phyloP scores from a whole-genome alignment of 2,329 filamentous ascomycete species.

The Fusarium buharicum region DNA sequence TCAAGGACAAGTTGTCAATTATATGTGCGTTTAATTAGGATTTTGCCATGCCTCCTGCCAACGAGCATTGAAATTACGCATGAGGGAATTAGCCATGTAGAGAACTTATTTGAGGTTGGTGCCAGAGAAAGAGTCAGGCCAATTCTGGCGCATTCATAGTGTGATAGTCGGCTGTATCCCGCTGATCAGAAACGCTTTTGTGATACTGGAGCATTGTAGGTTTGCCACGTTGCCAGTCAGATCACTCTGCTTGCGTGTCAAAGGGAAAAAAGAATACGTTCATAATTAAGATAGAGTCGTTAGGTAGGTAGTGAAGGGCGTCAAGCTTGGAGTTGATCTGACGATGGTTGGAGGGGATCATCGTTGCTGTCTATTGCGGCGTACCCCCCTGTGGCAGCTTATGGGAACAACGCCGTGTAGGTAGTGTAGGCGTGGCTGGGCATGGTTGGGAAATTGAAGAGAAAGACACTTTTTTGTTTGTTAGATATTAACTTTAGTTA shows the following conservation, averaged over 20 bases:
- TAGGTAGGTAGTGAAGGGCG: neutral
- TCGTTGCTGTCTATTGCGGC: conserved; percentile 16
- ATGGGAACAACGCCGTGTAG: conserved; percentile 9
- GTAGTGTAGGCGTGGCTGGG: conserved; percentile 12
- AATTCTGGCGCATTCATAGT: neutral
- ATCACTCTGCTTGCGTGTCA: neutral
- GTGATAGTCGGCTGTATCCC: neutral
- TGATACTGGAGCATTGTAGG: neutral
- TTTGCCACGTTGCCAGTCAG: conserved; percentile 18
- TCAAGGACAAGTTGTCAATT: too few species aligned
- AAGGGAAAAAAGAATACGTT: neutral
- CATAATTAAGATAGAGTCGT: neutral
- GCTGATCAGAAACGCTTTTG: neutral
- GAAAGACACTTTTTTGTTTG: neutral
- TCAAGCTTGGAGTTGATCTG: conserved; percentile 22
- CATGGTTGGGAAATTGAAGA: neutral
- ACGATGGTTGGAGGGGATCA: conserved; percentile 25
- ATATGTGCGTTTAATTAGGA: too few species aligned
- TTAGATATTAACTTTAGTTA: too few species aligned
- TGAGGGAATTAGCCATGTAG: neutral
- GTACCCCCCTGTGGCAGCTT: conserved; percentile 6
- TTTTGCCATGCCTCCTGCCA: too few species aligned
- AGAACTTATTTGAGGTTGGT: conserved; percentile 14
- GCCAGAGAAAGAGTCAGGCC: conserved; percentile 4
- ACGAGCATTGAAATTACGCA: neutral